phyloP scores from a whole-genome alignment of 352 stramenopile species.

The Globisporangium paroecandrum region DNA sequence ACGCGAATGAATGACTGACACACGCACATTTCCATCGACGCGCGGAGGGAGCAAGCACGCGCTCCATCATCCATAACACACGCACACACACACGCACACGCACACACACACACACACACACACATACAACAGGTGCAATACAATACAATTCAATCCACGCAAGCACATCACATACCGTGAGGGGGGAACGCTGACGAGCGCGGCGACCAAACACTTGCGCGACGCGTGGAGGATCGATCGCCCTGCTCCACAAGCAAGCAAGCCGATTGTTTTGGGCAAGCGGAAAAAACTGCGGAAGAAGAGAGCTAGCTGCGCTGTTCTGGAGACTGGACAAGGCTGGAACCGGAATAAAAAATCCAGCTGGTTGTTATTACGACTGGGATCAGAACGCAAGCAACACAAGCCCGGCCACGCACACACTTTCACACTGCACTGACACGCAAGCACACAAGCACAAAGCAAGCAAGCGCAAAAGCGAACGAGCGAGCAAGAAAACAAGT shows the following conservation, averaged over 20 bases:
- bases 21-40: background rate
- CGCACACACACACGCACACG: background rate
- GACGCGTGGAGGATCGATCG: background rate
- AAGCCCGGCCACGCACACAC: background rate
- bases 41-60: background rate
- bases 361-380: slow-evolving; percentile 2
- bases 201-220: slow-evolving; percentile 3
- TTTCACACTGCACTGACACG: background rate
- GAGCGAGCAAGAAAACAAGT: background rate
- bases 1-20: background rate
- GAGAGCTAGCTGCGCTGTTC: background rate
- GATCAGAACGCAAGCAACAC: slow-evolving; percentile 9
- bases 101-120: background rate
- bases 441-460: background rate
- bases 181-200: background rate
- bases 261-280: slow-evolving; percentile 5
- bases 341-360: slow-evolving; percentile 1
- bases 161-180: slow-evolving; percentile 5
- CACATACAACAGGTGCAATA: background rate
- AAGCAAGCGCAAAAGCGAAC: background rate
- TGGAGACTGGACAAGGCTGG: background rate
- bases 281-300: background rate
- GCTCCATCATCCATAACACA: background rate
- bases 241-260: background rate
- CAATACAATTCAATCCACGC: background rate